Conservation (phyloP, 2,329 filamentous ascomycete species). For the Cercospora sesami region DNA sequence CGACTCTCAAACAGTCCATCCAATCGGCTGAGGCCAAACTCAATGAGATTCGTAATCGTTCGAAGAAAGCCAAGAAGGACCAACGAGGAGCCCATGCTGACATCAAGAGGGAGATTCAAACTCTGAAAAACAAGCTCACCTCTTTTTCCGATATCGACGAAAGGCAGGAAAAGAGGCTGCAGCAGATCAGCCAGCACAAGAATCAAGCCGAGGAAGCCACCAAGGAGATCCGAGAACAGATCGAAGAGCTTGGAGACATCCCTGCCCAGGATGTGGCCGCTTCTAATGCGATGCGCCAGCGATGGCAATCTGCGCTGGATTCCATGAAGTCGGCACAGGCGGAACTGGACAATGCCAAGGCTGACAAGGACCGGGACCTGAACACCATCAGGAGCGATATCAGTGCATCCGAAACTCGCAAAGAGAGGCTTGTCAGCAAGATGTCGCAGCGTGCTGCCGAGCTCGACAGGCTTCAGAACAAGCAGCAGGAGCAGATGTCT, state of each 20-base stretch:
- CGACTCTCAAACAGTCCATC: conserved; percentile 75
- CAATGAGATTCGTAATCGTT: conserved; percentile 65
- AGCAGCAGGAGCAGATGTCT: conserved; percentile 58
- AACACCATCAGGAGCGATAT: conserved; percentile 66
- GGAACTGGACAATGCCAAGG: conserved; percentile 63
- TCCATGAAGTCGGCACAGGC: conserved; percentile 52
- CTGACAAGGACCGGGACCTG: conserved; percentile 62
- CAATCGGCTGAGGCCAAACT: conserved; percentile 69
- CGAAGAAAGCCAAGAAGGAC: conserved; percentile 72
- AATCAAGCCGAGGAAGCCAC: conserved; percentile 67
- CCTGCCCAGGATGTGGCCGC: conserved; percentile 62
- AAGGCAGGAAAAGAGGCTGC: conserved; percentile 70
- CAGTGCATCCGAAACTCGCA: conserved; percentile 63
- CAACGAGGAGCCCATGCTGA: conserved; percentile 68
- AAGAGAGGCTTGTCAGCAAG: conserved; percentile 70
- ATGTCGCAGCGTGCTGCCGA: conserved; percentile 73
- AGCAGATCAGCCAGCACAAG: conserved; percentile 73
- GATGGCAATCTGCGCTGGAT: conserved; percentile 57
- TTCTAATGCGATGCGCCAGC: conserved; percentile 59
- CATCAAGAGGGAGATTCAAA: conserved; percentile 72
- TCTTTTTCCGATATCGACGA: conserved; percentile 72
- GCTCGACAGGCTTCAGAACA: conserved; percentile 67
- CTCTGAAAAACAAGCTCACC: conserved; percentile 63
- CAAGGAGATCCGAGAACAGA: conserved; percentile 56
- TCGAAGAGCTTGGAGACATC: conserved; percentile 64